These are phyloP conservation scores for Alternaria brassicicola DNA, from an alignment of 2,329 filamentous ascomycete species.

Conservation along the genomic window DNA sequence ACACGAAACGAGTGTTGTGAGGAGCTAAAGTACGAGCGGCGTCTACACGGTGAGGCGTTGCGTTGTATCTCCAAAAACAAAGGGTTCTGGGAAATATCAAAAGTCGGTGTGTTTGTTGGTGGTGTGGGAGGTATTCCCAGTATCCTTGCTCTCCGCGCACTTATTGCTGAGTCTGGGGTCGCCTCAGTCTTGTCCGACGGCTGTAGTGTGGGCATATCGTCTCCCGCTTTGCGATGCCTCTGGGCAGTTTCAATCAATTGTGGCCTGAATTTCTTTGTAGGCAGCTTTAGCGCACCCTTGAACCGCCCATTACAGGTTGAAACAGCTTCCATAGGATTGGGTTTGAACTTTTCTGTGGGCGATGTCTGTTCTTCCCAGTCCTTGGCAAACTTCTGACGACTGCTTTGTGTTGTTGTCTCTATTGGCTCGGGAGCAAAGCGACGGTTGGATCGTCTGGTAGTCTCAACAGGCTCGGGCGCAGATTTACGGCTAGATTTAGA, in stretches of 20 bases:
- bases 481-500: slow-evolving; percentile 57
- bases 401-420: slow-evolving; percentile 38
- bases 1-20: slow-evolving; percentile 64
- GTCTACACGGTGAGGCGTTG: slow-evolving; percentile 38
- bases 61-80: slow-evolving; percentile 47
- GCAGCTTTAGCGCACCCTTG: slow-evolving; percentile 27
- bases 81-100: slow-evolving; percentile 40
- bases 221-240: slow-evolving; percentile 70
- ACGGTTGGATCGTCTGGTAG: slow-evolving; percentile 61
- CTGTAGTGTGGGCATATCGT: slow-evolving; percentile 66
- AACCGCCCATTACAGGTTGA: slow-evolving; percentile 26
- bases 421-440: slow-evolving; percentile 51
- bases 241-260: slow-evolving; percentile 82
- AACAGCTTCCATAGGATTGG: slow-evolving; percentile 38
- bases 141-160: slow-evolving; percentile 47
- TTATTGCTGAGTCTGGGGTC: slow-evolving; percentile 56
- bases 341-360: slow-evolving; percentile 34
- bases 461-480: slow-evolving; percentile 74
- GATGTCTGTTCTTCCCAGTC: slow-evolving; percentile 35
- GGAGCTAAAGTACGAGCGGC: slow-evolving; percentile 44
- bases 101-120: slow-evolving; percentile 44
- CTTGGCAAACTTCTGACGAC: slow-evolving; percentile 35
- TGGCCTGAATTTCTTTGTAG: slow-evolving; percentile 67
- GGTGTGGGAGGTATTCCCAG: slow-evolving; percentile 57
- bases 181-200: slow-evolving; percentile 76